These are phyloP conservation scores for Wickerhamomyces canadensis DNA, from an alignment of 805 yeast species.

Conservation along the genomic window DNA sequence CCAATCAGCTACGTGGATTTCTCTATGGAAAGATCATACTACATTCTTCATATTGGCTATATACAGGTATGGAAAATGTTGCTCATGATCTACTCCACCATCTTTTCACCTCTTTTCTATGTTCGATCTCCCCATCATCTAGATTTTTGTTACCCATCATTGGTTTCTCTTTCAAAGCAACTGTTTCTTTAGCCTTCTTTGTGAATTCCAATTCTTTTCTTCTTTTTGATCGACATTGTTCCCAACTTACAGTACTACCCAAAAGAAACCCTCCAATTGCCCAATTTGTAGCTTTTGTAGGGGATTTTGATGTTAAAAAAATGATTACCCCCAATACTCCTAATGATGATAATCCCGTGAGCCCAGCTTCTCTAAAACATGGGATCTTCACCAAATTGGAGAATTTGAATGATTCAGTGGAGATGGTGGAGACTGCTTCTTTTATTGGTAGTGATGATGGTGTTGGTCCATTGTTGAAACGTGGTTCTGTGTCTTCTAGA, in stretches of 20 bases:
- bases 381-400: constrained; percentile 55
- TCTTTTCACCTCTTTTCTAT: constrained; percentile 21
- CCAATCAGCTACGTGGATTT: no score
- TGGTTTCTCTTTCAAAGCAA: constrained; percentile 31
- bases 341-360: constrained; percentile 69
- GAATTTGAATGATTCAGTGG: constrained; percentile 45
- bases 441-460: constrained; percentile 28
- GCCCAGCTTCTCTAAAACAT: constrained; percentile 74
- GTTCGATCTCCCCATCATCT: constrained; percentile 20
- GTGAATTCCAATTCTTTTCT: constrained; percentile 62
- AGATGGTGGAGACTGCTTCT: constrained; percentile 37
- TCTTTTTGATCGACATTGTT: constrained; percentile 76
- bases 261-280: constrained; percentile 70
- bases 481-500: constrained; percentile 35
- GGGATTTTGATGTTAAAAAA: constrained; percentile 58
- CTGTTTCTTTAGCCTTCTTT: constrained; percentile 56
- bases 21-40: no score
- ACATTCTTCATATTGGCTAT: no score
- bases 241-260: constrained; percentile 87
- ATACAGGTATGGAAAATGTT: no score
- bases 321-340: constrained; percentile 66
- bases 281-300: constrained; percentile 71
- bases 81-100: constrained; percentile 21
- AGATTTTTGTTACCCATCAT: constrained; percentile 26
- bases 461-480: constrained; percentile 28